Evolutionary conservation across 805 yeast species (phyloP).

Genomic region (Zygoascus flipseniorum): DNA sequence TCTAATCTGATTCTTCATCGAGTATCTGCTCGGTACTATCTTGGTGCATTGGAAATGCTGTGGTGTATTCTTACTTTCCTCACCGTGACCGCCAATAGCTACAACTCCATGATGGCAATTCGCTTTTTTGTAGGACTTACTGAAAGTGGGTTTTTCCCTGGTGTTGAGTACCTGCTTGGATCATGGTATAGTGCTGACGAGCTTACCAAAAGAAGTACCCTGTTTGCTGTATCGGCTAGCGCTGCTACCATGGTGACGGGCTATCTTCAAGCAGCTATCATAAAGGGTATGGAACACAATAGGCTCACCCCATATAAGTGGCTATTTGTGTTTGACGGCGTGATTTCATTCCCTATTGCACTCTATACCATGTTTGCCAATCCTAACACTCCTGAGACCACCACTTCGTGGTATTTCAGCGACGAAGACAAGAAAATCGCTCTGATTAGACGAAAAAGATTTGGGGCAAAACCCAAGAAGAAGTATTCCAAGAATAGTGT

Average conservation of each 20-base stretch:
- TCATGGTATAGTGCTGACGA: conserved; percentile 25
- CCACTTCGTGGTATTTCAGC: conserved; percentile 35
- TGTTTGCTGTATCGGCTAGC: conserved; percentile 24
- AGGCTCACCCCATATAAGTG: conserved; percentile 35
- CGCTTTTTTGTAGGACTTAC: conserved; percentile 27
- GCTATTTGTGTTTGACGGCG: conserved; percentile 41
- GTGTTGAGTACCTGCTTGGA: conserved; percentile 25
- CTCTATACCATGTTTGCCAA: conserved; percentile 36
- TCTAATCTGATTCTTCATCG: conserved; percentile 47
- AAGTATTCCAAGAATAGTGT: conserved; percentile 29
- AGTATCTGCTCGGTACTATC: conserved; percentile 36
- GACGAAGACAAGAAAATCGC: conserved; percentile 37
- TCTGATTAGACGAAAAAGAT: conserved; percentile 30
- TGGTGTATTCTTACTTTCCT: conserved; percentile 39
- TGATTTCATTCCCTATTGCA: conserved; percentile 36
- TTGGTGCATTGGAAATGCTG: conserved; percentile 36
- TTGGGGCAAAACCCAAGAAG: conserved; percentile 7
- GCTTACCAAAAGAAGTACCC: conserved; percentile 23
- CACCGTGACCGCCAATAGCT: conserved; percentile 36
- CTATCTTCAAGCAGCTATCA: conserved; percentile 49
- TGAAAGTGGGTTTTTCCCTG: conserved; percentile 27
- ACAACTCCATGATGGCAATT: conserved; percentile 32
- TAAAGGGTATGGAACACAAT: conserved; percentile 26
- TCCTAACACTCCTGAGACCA: conserved; percentile 41
- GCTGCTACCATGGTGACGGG: conserved; percentile 45